Evolutionary conservation across 140 eudicot genomes (phyloP).

Genomic region (Erigeron philadelphicus): DNA sequence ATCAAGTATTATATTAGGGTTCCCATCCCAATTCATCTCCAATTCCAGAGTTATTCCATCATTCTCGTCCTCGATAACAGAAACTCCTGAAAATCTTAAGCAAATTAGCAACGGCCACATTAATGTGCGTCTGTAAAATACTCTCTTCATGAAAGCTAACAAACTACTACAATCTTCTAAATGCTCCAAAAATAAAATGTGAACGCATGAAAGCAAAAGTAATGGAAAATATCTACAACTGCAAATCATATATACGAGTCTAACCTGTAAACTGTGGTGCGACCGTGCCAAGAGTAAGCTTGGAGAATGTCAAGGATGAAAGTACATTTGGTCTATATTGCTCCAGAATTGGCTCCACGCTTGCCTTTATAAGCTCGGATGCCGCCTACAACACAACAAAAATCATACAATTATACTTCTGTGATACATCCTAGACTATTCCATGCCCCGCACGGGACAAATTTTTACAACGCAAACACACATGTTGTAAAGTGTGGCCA

Average conservation of each 20-base stretch:
- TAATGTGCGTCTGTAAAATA: background rate
- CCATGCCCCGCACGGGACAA: background rate
- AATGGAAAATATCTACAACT: background rate
- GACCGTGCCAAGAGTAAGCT: constrained; percentile 82
- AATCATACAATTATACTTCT: background rate
- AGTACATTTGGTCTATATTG: constrained; percentile 74
- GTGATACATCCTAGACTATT: background rate
- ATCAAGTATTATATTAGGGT: constrained; percentile 87
- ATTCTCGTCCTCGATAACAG: constrained; percentile 63
- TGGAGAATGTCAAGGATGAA: constrained; percentile 82
- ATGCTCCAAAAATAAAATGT: background rate
- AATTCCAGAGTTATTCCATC: constrained; percentile 91
- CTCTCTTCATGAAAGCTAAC: background rate
- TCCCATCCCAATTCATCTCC: constrained; percentile 98
- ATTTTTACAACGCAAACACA: background rate
- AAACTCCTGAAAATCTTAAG: constrained; percentile 48
- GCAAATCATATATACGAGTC: constrained; percentile 1
- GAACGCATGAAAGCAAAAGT: constrained; percentile 8
- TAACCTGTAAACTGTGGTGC: constrained; percentile 98
- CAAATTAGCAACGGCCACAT: background rate
- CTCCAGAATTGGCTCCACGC: constrained; percentile 88
- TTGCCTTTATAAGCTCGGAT: constrained; percentile 84
- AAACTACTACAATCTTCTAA: background rate
- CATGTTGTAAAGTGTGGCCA: background rate
- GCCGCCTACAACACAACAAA: constrained; percentile 61